Evolutionary conservation across 352 stramenopile species (phyloP).

Genomic region (Plasmopara viticola): DNA sequence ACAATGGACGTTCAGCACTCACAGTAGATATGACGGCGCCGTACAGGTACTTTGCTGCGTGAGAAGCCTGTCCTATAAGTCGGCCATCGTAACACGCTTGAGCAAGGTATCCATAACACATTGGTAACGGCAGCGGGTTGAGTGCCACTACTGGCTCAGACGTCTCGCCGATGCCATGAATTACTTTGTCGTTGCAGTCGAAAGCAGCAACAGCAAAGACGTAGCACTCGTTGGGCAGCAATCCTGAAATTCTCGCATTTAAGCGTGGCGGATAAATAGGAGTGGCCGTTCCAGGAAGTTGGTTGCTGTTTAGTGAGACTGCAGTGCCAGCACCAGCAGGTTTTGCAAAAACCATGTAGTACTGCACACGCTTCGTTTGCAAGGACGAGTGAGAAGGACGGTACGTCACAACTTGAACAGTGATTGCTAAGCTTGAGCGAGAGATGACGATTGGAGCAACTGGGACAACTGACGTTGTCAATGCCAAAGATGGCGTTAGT

Average conservation of each 20-base stretch:
- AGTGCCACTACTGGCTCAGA: slow-evolving; percentile 53
- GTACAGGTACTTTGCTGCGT: slow-evolving; percentile 45
- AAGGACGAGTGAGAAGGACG: slow-evolving; percentile 19
- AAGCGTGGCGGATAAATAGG: slow-evolving; percentile 28
- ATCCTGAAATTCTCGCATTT: slow-evolving; percentile 36
- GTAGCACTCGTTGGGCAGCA: slow-evolving; percentile 70
- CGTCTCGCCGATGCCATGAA: slow-evolving; percentile 62
- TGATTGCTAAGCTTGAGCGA: slow-evolving; percentile 48
- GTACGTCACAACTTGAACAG: slow-evolving; percentile 39
- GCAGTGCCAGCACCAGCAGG: slow-evolving; percentile 55
- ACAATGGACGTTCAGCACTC: slow-evolving; percentile 24
- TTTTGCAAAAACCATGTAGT: slow-evolving; percentile 82
- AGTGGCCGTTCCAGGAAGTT: slow-evolving; percentile 50
- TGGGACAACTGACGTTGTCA: slow-evolving; percentile 16
- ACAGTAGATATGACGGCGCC: slow-evolving; percentile 33
- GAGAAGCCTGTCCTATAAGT: slow-evolving; percentile 22
- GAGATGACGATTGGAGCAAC: slow-evolving; percentile 41
- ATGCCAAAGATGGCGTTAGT: neutral
- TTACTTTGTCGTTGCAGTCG: slow-evolving; percentile 50
- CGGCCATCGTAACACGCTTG: slow-evolving; percentile 38
- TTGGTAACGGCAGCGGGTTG: slow-evolving; percentile 49
- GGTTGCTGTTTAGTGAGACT: slow-evolving; percentile 71
- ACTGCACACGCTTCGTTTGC: slow-evolving; percentile 32
- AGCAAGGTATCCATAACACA: slow-evolving; percentile 74
- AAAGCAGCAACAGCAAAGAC: slow-evolving; percentile 81